Evolutionary conservation across 768 basidiomycete species (phyloP).

Genomic region (Phanerochaete carnosa): DNA sequence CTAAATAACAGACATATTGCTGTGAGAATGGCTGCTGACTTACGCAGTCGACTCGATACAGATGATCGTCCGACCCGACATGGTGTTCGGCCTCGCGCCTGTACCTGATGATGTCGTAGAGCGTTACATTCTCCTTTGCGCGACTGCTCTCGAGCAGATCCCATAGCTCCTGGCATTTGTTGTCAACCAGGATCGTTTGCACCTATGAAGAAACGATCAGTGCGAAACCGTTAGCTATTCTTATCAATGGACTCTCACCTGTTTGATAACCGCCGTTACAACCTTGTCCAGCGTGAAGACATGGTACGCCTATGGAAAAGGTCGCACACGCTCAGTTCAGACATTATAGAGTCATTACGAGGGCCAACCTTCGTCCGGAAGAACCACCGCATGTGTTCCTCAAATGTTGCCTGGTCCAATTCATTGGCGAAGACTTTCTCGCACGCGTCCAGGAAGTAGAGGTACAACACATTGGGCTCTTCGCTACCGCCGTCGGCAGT

Average conservation of each 20-base stretch:
- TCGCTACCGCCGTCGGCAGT: constrained; percentile 29
- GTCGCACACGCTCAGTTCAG: neutral
- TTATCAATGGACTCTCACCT: constrained; percentile 46
- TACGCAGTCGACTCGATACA: constrained; percentile 82
- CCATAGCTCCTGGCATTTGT: constrained; percentile 86
- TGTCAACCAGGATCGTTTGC: constrained; percentile 80
- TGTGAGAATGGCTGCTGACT: constrained; percentile 22
- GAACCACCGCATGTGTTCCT: constrained; percentile 95
- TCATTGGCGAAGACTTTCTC: constrained; percentile 94
- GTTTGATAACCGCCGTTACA: constrained; percentile 85
- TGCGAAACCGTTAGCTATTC: neutral
- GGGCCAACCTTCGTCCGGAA: constrained; percentile 74
- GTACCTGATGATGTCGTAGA: constrained; percentile 71
- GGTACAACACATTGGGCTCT: constrained; percentile 71
- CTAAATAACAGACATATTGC: neutral
- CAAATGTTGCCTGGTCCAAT: constrained; percentile 87
- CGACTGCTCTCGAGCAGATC: constrained; percentile 67
- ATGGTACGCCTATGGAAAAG: constrained; percentile 67
- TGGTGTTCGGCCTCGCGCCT: constrained; percentile 77
- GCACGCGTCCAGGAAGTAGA: constrained; percentile 84
- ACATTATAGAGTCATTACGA: constrained; percentile 5
- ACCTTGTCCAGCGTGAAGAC: constrained; percentile 94
- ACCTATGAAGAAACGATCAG: constrained; percentile 46
- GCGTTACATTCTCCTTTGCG: constrained; percentile 45
- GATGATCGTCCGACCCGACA: constrained; percentile 69